phyloP scores from a whole-genome alignment of 768 basidiomycete genomes.

The Boletellus emodensis region DNA sequence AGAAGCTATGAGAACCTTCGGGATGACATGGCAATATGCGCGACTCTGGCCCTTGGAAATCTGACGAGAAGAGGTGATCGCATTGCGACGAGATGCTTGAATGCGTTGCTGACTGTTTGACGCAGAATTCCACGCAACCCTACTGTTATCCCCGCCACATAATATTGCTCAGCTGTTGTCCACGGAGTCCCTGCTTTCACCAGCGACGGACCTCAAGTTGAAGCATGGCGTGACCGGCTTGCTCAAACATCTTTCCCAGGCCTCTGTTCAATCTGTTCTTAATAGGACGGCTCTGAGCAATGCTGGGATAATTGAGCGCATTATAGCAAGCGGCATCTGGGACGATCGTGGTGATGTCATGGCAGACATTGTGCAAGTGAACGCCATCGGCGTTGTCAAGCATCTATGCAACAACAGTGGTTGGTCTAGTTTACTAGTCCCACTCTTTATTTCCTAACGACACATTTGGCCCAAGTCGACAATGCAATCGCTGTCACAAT shows the following conservation, averaged over 20 bases:
- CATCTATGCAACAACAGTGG: slow-evolving; percentile 78
- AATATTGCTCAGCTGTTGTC: slow-evolving; percentile 59
- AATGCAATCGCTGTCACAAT: slow-evolving; percentile 52
- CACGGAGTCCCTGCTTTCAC: slow-evolving; percentile 52
- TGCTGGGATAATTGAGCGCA: slow-evolving; percentile 57
- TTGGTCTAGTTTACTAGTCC: slow-evolving; percentile 33
- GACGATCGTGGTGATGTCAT: slow-evolving; percentile 68
- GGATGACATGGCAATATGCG: slow-evolving; percentile 83
- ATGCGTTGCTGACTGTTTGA: slow-evolving; percentile 8
- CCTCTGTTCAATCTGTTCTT: slow-evolving; percentile 49
- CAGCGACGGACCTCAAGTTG: slow-evolving; percentile 66
- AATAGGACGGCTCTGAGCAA: slow-evolving; percentile 60
- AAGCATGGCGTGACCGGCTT: slow-evolving; percentile 88
- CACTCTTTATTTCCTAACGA: slow-evolving; percentile 30
- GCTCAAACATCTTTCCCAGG: slow-evolving; percentile 80
- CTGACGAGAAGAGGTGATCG: slow-evolving; percentile 66
- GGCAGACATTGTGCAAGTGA: slow-evolving; percentile 82
- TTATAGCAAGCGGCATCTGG: slow-evolving; percentile 66
- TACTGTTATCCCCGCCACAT: slow-evolving; percentile 63
- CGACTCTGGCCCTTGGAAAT: slow-evolving; percentile 79
- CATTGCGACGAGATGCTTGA: neutral
- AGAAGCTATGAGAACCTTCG: slow-evolving; percentile 33
- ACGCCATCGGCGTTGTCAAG: slow-evolving; percentile 84
- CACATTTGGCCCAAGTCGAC: slow-evolving; percentile 30
- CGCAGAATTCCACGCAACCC: slow-evolving; percentile 54